A percentile compares a stretch with the other conserved stretches of the same genome.
phyloP scores from a whole-genome alignment of 345 rosid genomes.

The Alliaria petiolata region DNA sequence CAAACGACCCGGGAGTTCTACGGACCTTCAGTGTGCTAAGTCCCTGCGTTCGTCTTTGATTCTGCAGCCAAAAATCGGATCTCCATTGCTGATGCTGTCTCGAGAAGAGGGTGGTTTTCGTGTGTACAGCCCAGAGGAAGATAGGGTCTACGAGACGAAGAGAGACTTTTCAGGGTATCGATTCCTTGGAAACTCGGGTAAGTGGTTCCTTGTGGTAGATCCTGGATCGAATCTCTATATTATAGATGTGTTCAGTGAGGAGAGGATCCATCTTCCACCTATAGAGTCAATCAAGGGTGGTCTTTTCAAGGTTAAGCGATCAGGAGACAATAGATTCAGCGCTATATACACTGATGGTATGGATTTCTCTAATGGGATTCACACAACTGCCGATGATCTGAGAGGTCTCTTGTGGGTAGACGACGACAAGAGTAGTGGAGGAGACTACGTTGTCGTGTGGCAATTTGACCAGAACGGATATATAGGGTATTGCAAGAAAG shows the following conservation, averaged over 20 bases:
- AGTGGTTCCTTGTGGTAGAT: conserved; percentile 10
- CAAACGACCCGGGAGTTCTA: too few relatives aligned
- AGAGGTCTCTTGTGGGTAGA: background rate
- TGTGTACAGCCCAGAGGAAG: background rate
- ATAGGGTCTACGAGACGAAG: background rate
- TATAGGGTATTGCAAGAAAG: background rate
- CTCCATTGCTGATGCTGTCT: background rate
- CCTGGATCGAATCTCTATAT: background rate
- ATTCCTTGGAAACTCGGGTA: conserved; percentile 4
- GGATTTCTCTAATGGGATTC: background rate
- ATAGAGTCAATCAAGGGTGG: background rate
- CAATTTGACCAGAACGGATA: too few relatives aligned
- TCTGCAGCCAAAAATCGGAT: background rate
- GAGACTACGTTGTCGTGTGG: background rate
- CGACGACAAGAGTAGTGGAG: background rate
- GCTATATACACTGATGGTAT: too few relatives aligned
- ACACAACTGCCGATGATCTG: background rate
- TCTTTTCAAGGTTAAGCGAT: background rate
- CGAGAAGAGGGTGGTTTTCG: background rate
- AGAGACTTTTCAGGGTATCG: background rate
- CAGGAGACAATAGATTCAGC: background rate
- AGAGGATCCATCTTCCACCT: background rate
- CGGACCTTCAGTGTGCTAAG: too few relatives aligned
- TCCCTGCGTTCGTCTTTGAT: too few relatives aligned
- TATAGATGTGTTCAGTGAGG: background rate